Evolutionary conservation across 176 grass and related monocot species (phyloP).

Genomic region (Carex pumila): DNA sequence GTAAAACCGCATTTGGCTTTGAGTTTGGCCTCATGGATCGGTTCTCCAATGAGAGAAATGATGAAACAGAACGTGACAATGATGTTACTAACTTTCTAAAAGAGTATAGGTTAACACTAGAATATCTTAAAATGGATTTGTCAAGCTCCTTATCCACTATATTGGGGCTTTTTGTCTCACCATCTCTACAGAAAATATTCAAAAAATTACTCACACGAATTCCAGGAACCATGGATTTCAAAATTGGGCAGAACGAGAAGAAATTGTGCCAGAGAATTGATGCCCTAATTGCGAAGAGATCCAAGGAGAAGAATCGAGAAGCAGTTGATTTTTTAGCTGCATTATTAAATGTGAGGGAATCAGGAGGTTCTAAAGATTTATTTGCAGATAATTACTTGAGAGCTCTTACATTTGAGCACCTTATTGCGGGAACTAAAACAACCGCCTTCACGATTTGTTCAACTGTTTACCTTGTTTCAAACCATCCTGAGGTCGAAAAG

Average conservation of each 20-base stretch:
- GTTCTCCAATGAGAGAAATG: neutral
- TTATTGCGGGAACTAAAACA: constrained; percentile 95
- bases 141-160: constrained; percentile 80
- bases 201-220: constrained; percentile 42
- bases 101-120: constrained; percentile 57
- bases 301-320: constrained; percentile 21
- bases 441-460: constrained; percentile 90
- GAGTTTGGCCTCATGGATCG: constrained; percentile 62
- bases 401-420: constrained; percentile 85
- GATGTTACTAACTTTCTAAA: constrained; percentile 51
- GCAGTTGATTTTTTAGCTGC: constrained; percentile 67
- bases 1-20: constrained; percentile 77
- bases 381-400: constrained; percentile 49
- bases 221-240: constrained; percentile 66
- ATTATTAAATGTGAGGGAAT: constrained; percentile 47
- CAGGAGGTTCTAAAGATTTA: constrained; percentile 25
- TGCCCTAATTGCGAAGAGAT: constrained; percentile 43
- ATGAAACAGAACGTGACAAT: neutral
- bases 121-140: constrained; percentile 89
- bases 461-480: constrained; percentile 66
- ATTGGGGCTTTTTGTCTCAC: constrained; percentile 54
- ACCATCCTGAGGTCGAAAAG: constrained; percentile 62
- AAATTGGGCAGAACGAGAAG: constrained; percentile 55
- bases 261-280: constrained; percentile 66
- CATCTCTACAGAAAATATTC: constrained; percentile 52